Base-by-base conservation (phyloP, 2,329 filamentous ascomycete genomes). In the Fusarium chuoi region DNA sequence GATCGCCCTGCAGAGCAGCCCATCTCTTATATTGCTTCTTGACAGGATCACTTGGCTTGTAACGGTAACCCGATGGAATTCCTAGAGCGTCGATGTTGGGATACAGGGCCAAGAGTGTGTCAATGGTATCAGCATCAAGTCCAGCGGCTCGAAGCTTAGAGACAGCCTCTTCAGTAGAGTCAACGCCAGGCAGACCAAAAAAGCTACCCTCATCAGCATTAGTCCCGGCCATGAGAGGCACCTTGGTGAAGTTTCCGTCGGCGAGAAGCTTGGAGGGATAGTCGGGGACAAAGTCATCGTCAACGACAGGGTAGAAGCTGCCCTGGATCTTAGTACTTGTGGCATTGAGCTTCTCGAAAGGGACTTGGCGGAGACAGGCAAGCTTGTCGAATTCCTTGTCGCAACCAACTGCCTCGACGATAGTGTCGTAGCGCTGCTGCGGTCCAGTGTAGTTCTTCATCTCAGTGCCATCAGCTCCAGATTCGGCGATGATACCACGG, bases 131-230 rank as follows among this genome's bases (percentile, higher is more conserved):
- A 9, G 65, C 24, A 41, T 77, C 73, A 2, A 62, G 61, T 0
- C 68, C 73, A 8, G 41, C 17, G 0, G 63, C 13, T 28, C 44
- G 45, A n/a, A 78, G 68, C 7, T 64, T 22, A 10, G 56, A 26
- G 5, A 46, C 60, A 22, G 73, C 33, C 11, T 77, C 51, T 18
- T 67, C 58, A 9, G 73, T 67, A 0, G 62, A 76, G 11, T 71
- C 61, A 7, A 88, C 60, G 87, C 84, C 52, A 80, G 84, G 79
- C 4, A 85, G 83, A 0, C 84, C 86, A 75, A 91, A 92, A 2
- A 84, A 81, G 0, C 85, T 86, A n/a, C 81, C 91, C 77, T 94
- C 92, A 72, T 93, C 91, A 1, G 87, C 87, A 77, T 92, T 93
- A 20, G 86, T 87, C 13, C 92, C 91, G 28, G 87, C 83, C 9